Evolutionary conservation across 257 asterid species (phyloP), one percentile per base, ranked within the genome.

Genomic region (Prunella vulgaris): DNA sequence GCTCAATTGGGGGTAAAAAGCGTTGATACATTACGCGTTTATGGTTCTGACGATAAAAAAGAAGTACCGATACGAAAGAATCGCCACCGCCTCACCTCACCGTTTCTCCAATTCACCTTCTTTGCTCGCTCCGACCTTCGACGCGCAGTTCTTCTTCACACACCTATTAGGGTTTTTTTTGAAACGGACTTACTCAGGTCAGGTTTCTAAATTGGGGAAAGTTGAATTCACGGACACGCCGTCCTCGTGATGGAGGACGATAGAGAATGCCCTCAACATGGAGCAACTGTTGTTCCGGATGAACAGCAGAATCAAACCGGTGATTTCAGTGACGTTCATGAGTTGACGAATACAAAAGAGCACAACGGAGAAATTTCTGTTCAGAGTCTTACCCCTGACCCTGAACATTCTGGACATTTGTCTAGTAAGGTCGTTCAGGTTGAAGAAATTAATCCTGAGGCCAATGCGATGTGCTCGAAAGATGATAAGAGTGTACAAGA

Each of bases 401-500:
- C 59, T 54, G 65, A 59, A 27, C 15, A 17, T 60, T 28, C 35
- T 54, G 65, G 52, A 27, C 15, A 24, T 61, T 10, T 44, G 42
- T 42, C 73, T 21, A 24, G 60, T 66, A 48, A 68, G 60, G 60
- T 60, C 22, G 9, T 27, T 44, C 56, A 14, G 38, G 65, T 7
- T 46, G 73, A 76, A 68, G 7, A 28, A 49, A 54, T 24, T 32
- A 17, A 7, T 57, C 64, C 60, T 20, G 62, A 64, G 25, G 60
- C 21, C 18, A 59, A 58, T 73, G 71, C 60, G 10, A 40, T 33
- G 0, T 13, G 69, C 70, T 30, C 63, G 32, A 63, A 69, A 33
- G 69, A 40, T 48, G 82, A 67, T 63, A 82, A 71, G 35, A 60
- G 74, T 54, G 59, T 66, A 72, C 69, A 69, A 56, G 65, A 78